phyloP scores from a whole-genome alignment of 2,329 filamentous ascomycete species.

The Diaporthe ilicicola region DNA sequence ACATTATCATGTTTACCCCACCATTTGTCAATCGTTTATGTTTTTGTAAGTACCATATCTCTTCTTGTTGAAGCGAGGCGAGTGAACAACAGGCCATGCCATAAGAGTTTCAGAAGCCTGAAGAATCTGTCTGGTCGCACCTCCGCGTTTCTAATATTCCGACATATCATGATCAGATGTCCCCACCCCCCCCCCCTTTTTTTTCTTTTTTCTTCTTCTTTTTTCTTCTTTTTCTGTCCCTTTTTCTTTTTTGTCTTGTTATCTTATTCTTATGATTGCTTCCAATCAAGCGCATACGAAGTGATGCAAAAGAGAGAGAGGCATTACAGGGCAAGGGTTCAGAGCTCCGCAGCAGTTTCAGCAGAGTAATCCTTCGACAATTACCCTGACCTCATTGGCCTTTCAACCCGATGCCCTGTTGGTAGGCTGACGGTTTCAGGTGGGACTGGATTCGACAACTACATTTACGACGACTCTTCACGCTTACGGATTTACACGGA shows the following conservation, averaged over 20 bases:
- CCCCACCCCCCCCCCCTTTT: background rate
- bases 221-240: background rate
- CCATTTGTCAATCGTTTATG: background rate
- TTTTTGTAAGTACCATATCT: background rate
- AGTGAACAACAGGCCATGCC: background rate
- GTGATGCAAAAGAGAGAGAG: background rate
- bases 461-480: background rate
- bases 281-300: background rate
- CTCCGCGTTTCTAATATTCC: background rate
- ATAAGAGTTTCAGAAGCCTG: constrained; percentile 5
- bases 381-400: background rate
- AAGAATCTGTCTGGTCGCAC: background rate
- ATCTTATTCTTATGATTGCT: background rate
- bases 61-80: background rate
- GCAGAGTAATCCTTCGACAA: background rate
- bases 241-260: background rate
- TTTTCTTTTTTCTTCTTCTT: background rate
- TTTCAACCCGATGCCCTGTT: background rate
- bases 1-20: background rate
- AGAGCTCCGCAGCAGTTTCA: background rate
- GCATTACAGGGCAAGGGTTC: background rate
- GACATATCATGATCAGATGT: background rate
- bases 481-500: background rate
- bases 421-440: background rate
- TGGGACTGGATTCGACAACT: background rate